Evolutionary conservation across 768 basidiomycete species (phyloP).

Genomic region (Collybia nuda): DNA sequence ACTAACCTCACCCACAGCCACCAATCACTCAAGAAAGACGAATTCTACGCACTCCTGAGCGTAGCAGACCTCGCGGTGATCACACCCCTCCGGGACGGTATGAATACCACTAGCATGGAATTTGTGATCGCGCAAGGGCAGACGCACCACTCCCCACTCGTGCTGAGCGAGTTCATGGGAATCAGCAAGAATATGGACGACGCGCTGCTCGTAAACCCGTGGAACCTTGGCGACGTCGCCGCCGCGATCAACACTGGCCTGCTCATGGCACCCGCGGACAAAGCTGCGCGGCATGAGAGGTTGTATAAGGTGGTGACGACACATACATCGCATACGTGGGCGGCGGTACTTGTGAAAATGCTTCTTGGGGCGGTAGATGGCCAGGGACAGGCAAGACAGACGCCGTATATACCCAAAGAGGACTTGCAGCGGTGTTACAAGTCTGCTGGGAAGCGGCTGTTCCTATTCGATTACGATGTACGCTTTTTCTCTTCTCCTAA

Average conservation of each 20-base stretch:
- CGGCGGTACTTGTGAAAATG: conserved; percentile 85
- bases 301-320: conserved; percentile 86
- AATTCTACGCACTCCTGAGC: conserved; percentile 92
- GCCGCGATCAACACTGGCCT: conserved; percentile 89
- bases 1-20: conserved; percentile 53
- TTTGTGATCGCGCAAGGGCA: conserved; percentile 92
- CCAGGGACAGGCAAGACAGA: conserved; percentile 78
- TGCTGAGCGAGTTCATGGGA: conserved; percentile 97
- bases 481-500: conserved; percentile 25
- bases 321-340: conserved; percentile 96
- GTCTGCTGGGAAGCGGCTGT: conserved; percentile 74
- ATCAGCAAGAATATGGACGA: conserved; percentile 91
- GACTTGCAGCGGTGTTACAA: conserved; percentile 61
- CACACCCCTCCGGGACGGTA: conserved; percentile 93
- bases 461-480: conserved; percentile 96
- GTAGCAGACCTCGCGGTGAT: conserved; percentile 95
- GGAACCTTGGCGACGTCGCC: conserved; percentile 90
- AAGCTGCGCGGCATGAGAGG: conserved; percentile 66
- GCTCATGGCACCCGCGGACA: conserved; percentile 77
- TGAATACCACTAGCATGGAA: conserved; percentile 99
- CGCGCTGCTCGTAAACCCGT: conserved; percentile 91
- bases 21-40: conserved; percentile 95
- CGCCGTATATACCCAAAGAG: conserved; percentile 76
- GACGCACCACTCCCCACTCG: conserved; percentile 81
- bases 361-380: conserved; percentile 79